Percentiles rank a stretch among this genome's conserved stretches.
Conservation (phyloP, 148 eudicot species). For the Fagopyrum tataricum region DNA sequence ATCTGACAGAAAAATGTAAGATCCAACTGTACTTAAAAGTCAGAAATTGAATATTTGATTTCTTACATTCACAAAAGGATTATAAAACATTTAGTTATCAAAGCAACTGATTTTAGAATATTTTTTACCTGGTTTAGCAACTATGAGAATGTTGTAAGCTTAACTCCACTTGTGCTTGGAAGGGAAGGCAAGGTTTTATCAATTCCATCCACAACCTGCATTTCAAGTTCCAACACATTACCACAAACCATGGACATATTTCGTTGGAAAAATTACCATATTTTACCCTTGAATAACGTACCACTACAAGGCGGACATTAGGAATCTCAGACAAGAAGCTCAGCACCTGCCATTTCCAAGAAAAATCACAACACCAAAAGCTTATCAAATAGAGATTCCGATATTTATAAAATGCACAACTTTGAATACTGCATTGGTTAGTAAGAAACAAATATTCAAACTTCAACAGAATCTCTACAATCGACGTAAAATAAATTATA, state of each 20-base stretch:
- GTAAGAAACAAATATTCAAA: neutral
- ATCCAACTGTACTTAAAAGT: too few species aligned
- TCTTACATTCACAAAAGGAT: too few species aligned
- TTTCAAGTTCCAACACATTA: neutral
- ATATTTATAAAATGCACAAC: neutral
- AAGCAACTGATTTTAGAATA: neutral
- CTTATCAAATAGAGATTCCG: neutral
- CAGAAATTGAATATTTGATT: too few species aligned
- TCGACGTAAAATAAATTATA: too few species aligned
- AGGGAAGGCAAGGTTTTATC: slow-evolving; percentile 4
- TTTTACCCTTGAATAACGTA: slow-evolving; percentile 25
- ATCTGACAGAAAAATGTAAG: too few species aligned
- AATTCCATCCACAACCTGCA: slow-evolving; percentile 10
- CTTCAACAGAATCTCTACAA: neutral
- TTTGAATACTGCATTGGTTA: neutral
- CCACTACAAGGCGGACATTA: slow-evolving; percentile 75
- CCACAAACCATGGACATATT: neutral
- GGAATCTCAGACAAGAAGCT: slow-evolving; percentile 84
- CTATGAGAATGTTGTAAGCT: slow-evolving; percentile 9
- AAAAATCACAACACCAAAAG: neutral
- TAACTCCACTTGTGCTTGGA: slow-evolving; percentile 1
- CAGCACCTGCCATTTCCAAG: slow-evolving; percentile 52
- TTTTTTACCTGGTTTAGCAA: slow-evolving; percentile 11
- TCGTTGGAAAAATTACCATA: neutral
- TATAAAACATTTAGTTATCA: neutral